These are phyloP conservation scores for Boletus reticulatus DNA, from an alignment of 768 basidiomycete species.

Conservation along the genomic window DNA sequence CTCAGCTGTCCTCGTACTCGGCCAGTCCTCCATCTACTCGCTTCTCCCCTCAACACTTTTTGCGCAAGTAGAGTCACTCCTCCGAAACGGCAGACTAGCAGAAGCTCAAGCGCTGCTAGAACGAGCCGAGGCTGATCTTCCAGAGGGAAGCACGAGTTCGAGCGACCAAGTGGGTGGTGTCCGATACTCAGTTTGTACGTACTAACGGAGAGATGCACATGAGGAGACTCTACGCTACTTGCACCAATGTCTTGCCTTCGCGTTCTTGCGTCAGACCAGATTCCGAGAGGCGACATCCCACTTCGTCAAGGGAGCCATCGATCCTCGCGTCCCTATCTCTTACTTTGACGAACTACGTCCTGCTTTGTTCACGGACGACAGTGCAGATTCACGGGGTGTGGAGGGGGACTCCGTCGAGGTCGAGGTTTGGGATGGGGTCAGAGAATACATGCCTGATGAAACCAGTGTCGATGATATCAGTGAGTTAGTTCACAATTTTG, in stretches of 20 bases:
- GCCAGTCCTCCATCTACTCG: slow-evolving; percentile 56
- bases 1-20: slow-evolving; percentile 66
- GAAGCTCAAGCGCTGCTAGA: slow-evolving; percentile 65
- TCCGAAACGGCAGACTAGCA: slow-evolving; percentile 60
- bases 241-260: slow-evolving; percentile 80
- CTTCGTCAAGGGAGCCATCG: slow-evolving; percentile 76
- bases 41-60: slow-evolving; percentile 71
- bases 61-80: slow-evolving; percentile 67
- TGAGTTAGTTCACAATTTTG: slow-evolving; percentile 47
- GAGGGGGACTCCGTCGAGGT: slow-evolving; percentile 45
- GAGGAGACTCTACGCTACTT: slow-evolving; percentile 72
- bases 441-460: slow-evolving; percentile 66
- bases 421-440: slow-evolving; percentile 74
- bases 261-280: slow-evolving; percentile 72
- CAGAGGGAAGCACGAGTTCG: slow-evolving; percentile 6
- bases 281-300: slow-evolving; percentile 83
- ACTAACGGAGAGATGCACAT: slow-evolving; percentile 29
- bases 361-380: slow-evolving; percentile 42
- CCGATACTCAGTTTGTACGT: background rate
- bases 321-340: slow-evolving; percentile 78
- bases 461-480: slow-evolving; percentile 79
- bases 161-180: slow-evolving; percentile 10
- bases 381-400: background rate
- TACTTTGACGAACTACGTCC: slow-evolving; percentile 79
- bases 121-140: slow-evolving; percentile 41